Evolutionary conservation across 352 stramenopile genomes (phyloP).

Genomic region (Globisporangium perplexum): DNA sequence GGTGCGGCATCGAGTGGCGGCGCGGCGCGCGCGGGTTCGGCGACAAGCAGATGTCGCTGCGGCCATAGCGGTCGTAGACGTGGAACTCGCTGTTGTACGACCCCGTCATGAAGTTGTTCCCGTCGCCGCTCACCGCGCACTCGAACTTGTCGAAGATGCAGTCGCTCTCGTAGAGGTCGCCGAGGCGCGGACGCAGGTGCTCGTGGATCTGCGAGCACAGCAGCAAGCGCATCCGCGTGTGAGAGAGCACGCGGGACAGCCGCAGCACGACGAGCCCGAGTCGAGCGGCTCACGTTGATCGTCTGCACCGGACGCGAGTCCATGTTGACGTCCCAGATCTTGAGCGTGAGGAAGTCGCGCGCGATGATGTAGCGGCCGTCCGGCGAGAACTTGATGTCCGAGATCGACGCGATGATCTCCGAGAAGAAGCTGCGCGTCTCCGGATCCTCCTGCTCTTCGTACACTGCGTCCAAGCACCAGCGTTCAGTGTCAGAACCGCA

Average conservation of each 20-base stretch:
- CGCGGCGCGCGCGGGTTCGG: conserved; percentile 39
- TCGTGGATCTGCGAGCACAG: conserved; percentile 79
- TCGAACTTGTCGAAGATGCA: conserved; percentile 98
- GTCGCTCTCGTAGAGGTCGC: conserved; percentile 94
- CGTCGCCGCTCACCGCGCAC: conserved; percentile 86
- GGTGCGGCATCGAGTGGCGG: conserved; percentile 66
- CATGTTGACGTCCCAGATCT: conserved; percentile 97
- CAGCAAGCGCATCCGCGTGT: too few species aligned
- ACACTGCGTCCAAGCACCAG: conserved; percentile 27
- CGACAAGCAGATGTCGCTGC: conserved; percentile 67
- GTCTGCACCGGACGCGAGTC: conserved; percentile 89
- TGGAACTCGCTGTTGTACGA: conserved; percentile 94
- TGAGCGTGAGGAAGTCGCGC: conserved; percentile 94
- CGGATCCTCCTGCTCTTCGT: conserved; percentile 77
- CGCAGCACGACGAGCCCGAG: too few species aligned
- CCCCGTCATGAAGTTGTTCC: conserved; percentile 91
- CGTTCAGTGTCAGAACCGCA: background rate
- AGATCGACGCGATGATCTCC: conserved; percentile 95
- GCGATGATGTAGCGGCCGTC: conserved; percentile 94
- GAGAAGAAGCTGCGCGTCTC: conserved; percentile 91
- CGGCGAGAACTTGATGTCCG: conserved; percentile 91
- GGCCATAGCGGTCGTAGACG: conserved; percentile 86
- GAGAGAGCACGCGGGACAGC: too few species aligned
- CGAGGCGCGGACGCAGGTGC: conserved; percentile 82
- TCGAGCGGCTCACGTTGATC: conserved; percentile 72